Percentiles rank a stretch among this genome's conserved stretches.
These are phyloP conservation scores for Boletus rubescentipes DNA, from an alignment of 768 basidiomycete genomes.

Conservation along the genomic window DNA sequence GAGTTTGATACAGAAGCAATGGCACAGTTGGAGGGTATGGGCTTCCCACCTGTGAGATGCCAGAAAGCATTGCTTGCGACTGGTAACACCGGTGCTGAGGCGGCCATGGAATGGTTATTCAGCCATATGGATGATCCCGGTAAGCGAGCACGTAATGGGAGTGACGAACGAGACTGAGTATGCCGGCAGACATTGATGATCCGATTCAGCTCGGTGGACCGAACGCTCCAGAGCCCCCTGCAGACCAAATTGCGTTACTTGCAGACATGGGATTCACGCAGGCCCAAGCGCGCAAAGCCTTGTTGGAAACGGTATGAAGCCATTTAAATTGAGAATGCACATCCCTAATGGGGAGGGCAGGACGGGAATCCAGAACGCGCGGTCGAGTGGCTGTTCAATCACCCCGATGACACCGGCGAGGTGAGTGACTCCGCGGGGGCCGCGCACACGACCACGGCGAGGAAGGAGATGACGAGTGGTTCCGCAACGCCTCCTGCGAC, in stretches of 20 bases:
- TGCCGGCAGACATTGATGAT: constrained; percentile 75
- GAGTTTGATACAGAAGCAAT: constrained; percentile 75
- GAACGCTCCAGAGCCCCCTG: constrained; percentile 53
- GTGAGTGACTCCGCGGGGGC: constrained; percentile 33
- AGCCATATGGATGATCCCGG: constrained; percentile 93
- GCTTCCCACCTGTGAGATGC: constrained; percentile 83
- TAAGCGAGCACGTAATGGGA: constrained; percentile 28
- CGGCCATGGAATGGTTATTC: constrained; percentile 96
- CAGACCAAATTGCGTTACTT: constrained; percentile 71
- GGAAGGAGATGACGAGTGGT: constrained; percentile 36
- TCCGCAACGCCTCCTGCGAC: constrained; percentile 63
- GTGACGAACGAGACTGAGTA: neutral
- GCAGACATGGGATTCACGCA: constrained; percentile 90
- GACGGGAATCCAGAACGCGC: constrained; percentile 78
- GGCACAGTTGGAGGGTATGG: constrained; percentile 82
- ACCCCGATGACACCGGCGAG: constrained; percentile 85
- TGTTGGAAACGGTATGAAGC: constrained; percentile 74
- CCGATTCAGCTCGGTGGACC: constrained; percentile 50
- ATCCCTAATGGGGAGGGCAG: constrained; percentile 36
- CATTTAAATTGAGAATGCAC: neutral
- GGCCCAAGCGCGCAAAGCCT: constrained; percentile 82
- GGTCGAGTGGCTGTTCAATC: constrained; percentile 94
- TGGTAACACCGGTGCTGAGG: constrained; percentile 69
- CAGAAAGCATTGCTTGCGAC: constrained; percentile 91
- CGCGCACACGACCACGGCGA: constrained; percentile 12